Percentiles rank a stretch among this genome's conserved stretches.
Evolutionary conservation across 2,329 filamentous ascomycete genomes (phyloP).

Genomic region (Neofusicoccum sp.): DNA sequence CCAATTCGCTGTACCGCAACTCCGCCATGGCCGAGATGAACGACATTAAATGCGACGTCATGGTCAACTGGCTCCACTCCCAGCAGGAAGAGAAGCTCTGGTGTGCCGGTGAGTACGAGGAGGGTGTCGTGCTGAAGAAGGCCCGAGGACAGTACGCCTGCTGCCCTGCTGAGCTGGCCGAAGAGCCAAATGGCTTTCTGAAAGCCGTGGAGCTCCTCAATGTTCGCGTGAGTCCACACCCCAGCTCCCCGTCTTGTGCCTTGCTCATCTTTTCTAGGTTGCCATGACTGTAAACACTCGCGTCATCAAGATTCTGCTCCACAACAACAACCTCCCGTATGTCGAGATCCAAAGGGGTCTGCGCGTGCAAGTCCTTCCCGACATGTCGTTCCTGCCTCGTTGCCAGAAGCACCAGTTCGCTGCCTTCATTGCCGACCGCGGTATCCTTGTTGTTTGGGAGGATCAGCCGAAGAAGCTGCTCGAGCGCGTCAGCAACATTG

Average conservation of each 20-base stretch:
- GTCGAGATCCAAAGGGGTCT: constrained; percentile 60
- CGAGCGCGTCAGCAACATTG: constrained; percentile 51
- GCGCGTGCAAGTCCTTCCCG: constrained; percentile 61
- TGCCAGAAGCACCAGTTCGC: constrained; percentile 66
- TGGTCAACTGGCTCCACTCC: constrained; percentile 63
- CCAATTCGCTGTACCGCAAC: constrained; percentile 39
- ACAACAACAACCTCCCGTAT: constrained; percentile 50
- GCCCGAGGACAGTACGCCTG: constrained; percentile 51
- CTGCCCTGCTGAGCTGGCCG: constrained; percentile 48
- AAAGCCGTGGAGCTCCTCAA: constrained; percentile 52
- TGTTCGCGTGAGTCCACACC: constrained; percentile 46
- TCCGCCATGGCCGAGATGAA: constrained; percentile 44
- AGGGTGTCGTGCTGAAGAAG: constrained; percentile 58
- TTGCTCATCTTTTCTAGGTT: constrained; percentile 44
- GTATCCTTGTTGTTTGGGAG: constrained; percentile 62
- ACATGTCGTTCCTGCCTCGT: constrained; percentile 55
- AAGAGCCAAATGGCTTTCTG: constrained; percentile 50
- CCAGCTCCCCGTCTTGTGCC: constrained; percentile 12
- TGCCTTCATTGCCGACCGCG: constrained; percentile 61
- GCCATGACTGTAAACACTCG: constrained; percentile 67
- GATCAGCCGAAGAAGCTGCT: constrained; percentile 59
- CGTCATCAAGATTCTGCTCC: constrained; percentile 61
- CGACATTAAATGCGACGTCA: constrained; percentile 60
- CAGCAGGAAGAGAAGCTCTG: constrained; percentile 59
- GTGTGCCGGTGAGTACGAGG: constrained; percentile 47